A percentile compares a stretch with the other conserved stretches of the same genome.
Evolutionary conservation across 345 rosid species (phyloP).

Genomic region (Moricandia moricandioides): DNA sequence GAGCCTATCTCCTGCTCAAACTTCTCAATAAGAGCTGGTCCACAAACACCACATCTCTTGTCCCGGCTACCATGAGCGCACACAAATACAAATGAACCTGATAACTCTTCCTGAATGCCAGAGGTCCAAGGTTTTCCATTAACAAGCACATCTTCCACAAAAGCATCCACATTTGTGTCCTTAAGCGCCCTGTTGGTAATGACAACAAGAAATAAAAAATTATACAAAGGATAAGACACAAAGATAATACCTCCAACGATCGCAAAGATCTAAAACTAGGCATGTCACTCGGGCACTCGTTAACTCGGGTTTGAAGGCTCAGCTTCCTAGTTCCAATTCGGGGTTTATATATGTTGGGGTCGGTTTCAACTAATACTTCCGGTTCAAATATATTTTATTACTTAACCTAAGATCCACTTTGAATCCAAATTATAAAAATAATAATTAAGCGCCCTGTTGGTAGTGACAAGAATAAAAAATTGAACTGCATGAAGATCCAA

Average conservation of each 20-base stretch:
- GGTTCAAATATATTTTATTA: too few relatives aligned
- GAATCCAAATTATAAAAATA: too few relatives aligned
- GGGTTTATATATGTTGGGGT: too few relatives aligned
- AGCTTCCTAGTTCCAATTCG: too few relatives aligned
- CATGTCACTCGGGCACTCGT: too few relatives aligned
- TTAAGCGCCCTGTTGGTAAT: not conserved
- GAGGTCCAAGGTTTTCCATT: conserved; percentile 77
- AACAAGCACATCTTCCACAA: conserved; percentile 66
- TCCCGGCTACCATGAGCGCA: conserved; percentile 93
- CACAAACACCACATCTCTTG: conserved; percentile 95
- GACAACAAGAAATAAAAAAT: not conserved
- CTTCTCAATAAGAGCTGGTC: conserved; percentile 70
- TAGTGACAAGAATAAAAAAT: too few relatives aligned
- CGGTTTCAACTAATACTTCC: too few relatives aligned
- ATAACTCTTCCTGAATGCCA: conserved; percentile 51
- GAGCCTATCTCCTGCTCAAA: not conserved
- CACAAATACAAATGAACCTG: conserved; percentile 69
- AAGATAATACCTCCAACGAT: too few relatives aligned
- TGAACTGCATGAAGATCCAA: not conserved
- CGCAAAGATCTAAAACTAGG: too few relatives aligned
- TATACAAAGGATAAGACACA: not conserved
- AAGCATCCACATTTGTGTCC: conserved; percentile 61
- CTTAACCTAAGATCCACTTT: too few relatives aligned
- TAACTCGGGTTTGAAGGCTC: too few relatives aligned
- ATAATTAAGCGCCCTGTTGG: too few relatives aligned